phyloP scores from a whole-genome alignment of 805 yeast species.

The Candida anglica region DNA sequence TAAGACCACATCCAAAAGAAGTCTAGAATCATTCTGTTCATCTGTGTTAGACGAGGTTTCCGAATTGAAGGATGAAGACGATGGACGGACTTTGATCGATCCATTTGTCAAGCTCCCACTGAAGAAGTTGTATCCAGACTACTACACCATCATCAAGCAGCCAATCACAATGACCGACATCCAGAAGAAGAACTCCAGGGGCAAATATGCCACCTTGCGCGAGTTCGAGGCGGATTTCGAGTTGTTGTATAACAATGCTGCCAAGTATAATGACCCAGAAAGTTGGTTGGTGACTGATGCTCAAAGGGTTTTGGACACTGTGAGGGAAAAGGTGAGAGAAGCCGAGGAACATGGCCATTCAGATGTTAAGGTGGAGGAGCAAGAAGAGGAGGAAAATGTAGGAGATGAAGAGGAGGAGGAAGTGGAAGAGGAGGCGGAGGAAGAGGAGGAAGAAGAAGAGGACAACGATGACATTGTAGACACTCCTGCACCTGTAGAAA shows the following conservation, averaged over 20 bases:
- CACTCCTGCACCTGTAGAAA: neutral
- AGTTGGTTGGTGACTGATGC: slow-evolving; percentile 67
- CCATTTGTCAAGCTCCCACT: slow-evolving; percentile 34
- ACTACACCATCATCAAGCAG: slow-evolving; percentile 27
- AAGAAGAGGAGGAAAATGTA: slow-evolving; percentile 9
- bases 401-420: slow-evolving; percentile 5
- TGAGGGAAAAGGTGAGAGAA: slow-evolving; percentile 45
- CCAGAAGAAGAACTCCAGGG: slow-evolving; percentile 37
- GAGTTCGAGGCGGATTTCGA: slow-evolving; percentile 33
- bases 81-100: slow-evolving; percentile 16
- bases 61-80: slow-evolving; percentile 26
- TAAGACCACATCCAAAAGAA: too few species aligned
- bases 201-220: slow-evolving; percentile 29
- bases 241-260: slow-evolving; percentile 34
- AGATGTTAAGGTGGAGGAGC: too few species aligned
- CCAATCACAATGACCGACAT: slow-evolving; percentile 35
- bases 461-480: neutral
- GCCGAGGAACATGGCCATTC: slow-evolving; percentile 23
- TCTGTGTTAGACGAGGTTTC: slow-evolving; percentile 27
- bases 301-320: slow-evolving; percentile 49
- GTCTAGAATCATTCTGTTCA: too few species aligned
- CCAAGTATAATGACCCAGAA: slow-evolving; percentile 36
- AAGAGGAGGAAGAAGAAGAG: neutral
- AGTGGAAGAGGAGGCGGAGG: slow-evolving; percentile 1
- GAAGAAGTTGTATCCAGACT: slow-evolving; percentile 37